phyloP scores from a whole-genome alignment of 192 early-diverging fungal species.

The Podila verticillata region DNA sequence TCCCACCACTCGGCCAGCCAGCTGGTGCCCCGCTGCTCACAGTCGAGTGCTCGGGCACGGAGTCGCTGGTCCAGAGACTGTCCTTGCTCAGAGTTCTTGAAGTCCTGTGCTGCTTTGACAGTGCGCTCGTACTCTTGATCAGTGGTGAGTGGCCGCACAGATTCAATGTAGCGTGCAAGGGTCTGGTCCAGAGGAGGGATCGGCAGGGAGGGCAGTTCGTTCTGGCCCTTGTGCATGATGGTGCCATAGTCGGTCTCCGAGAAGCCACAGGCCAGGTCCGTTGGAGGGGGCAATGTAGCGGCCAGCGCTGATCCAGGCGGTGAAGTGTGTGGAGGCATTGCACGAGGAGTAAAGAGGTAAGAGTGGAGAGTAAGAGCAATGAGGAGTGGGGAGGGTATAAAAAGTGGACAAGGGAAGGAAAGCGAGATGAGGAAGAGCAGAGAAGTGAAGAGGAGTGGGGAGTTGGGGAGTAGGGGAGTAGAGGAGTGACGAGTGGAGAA shows the following conservation, averaged over 20 bases:
- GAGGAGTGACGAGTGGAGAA: neutral
- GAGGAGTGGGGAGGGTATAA: neutral
- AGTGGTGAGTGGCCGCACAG: slow-evolving; percentile 56
- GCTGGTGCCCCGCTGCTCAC: slow-evolving; percentile 56
- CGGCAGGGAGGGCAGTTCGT: slow-evolving; percentile 57
- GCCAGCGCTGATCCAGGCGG: neutral
- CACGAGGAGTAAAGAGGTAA: neutral
- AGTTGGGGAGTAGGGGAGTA: slow-evolving; percentile 1
- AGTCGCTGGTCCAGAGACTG: slow-evolving; percentile 50
- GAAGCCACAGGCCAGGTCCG: neutral
- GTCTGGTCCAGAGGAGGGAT: slow-evolving; percentile 67
- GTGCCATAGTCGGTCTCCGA: slow-evolving; percentile 5
- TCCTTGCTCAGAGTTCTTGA: slow-evolving; percentile 32
- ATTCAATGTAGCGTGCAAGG: slow-evolving; percentile 55
- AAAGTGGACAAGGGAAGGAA: neutral
- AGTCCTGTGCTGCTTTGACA: slow-evolving; percentile 55
- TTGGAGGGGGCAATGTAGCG: neutral
- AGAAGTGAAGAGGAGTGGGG: neutral
- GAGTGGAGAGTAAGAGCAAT: neutral
- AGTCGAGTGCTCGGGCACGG: slow-evolving; percentile 50
- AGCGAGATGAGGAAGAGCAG: neutral
- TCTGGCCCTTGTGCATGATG: slow-evolving; percentile 48
- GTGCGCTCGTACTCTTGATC: slow-evolving; percentile 60
- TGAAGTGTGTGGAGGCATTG: slow-evolving; percentile 14
- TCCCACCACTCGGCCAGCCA: slow-evolving; percentile 53